Evolutionary conservation across 2,329 filamentous ascomycete genomes (phyloP).

Genomic region (Fusarium metavorans): DNA sequence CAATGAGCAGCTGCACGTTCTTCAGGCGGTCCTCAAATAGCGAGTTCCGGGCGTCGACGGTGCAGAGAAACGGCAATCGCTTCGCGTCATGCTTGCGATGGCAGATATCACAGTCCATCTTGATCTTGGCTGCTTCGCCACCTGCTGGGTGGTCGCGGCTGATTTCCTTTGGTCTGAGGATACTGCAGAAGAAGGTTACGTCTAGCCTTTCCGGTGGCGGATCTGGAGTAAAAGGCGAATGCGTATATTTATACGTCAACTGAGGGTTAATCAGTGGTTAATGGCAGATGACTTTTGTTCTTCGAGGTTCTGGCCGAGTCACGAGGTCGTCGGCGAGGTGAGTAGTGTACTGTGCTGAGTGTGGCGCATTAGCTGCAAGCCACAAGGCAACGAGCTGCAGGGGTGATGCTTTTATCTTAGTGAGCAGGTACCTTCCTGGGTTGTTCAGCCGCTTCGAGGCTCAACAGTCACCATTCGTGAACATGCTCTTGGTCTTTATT

Average conservation of each 20-base stretch:
- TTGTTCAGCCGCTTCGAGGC: background rate
- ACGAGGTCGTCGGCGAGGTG: conserved; percentile 38
- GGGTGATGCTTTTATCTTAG: background rate
- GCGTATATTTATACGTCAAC: conserved; percentile 28
- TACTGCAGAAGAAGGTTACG: background rate
- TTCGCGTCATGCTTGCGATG: conserved; percentile 65
- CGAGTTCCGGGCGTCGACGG: conserved; percentile 76
- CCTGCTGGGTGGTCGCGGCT: conserved; percentile 7
- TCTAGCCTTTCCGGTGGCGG: conserved; percentile 17
- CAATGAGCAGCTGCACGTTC: conserved; percentile 69
- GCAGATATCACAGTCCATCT: conserved; percentile 79
- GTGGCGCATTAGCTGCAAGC: conserved; percentile 41
- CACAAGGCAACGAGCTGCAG: conserved; percentile 41
- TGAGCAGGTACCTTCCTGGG: conserved; percentile 4
- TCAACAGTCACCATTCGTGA: background rate
- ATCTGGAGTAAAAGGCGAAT: background rate
- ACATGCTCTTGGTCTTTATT: background rate
- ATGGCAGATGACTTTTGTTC: conserved; percentile 44
- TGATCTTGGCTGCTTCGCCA: conserved; percentile 37
- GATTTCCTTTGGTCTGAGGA: conserved; percentile 9
- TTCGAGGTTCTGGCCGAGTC: conserved; percentile 40
- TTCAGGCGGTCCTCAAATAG: conserved; percentile 75
- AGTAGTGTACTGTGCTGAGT: conserved; percentile 14
- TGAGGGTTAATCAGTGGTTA: conserved; percentile 22
- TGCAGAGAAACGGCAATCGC: conserved; percentile 74